Base-by-base conservation (phyloP, 345 rosid genomes). In the Euphorbia pulcherrima region DNA sequence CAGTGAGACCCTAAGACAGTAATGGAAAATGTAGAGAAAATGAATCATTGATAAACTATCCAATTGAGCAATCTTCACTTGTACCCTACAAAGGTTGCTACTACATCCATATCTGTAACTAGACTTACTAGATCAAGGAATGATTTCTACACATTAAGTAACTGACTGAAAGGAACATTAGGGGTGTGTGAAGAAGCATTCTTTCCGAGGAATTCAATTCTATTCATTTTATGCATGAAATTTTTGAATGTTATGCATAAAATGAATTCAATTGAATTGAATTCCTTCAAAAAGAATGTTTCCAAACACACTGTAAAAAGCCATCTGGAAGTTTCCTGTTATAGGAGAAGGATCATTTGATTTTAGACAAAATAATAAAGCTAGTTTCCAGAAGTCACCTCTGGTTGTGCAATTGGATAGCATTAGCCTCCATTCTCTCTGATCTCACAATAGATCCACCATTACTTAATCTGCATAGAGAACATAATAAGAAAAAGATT, bases 361-460 rank as follows among this genome's bases (percentile, higher is more conserved):
- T 40, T 62, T 62, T 24, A 63, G 24, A 12, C n/a, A 9, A 0
- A 44, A 40, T 13, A 37, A 8, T 20, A 8, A n/a, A n/a, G 8
- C 13, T 26, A 55, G 44, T 41, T 57, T 35, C 56, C 2, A 60
- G 59, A 28, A 56, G 65, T 76, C 69, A 81, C 89, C 87, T 83
- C 63, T 85, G 76, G 58, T 72, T 78, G 76, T 82, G 74, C 75
- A 77, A 72, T 69, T 89, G 85, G 71, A 64, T 68, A 64, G 81
- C 61, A 74, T 82, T 83, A 72, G 76, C 75, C 84, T 91, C 99
- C 88, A 82, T 84, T 68, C 81, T 88, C 80, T 91, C 96, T 65
- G 97, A 80, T 83, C 97, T 87, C 75, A 94, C 90, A 67, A 85
- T 69, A 66, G 97, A 84, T 74, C 78, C 84, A 64, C 83, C 86